Base-by-base conservation (phyloP, 2,329 filamentous ascomycete genomes). In the Cladophialophora psammophila region DNA sequence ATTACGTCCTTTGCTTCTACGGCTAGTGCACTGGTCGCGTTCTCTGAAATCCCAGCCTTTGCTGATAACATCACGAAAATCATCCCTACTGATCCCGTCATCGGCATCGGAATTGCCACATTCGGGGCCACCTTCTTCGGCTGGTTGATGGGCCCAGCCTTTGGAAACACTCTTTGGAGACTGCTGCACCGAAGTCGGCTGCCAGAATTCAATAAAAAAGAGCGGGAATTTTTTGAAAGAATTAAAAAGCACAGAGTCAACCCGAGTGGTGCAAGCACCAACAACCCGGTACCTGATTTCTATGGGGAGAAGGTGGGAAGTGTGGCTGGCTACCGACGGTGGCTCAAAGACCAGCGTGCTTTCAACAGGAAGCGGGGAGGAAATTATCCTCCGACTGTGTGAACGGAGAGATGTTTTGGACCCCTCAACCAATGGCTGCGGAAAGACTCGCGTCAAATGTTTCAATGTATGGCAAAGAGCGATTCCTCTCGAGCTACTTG, bases 281-380 rank as follows among this genome's bases (percentile, higher is more conserved):
- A 92, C 60, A 98, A 98, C 82, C 95, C 95, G 18, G 92, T 97
- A 0, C 94, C 94, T 52, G 95, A 99, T 78, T 99, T 97, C 81
- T 99, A 99, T 76, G 95, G 95, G 74, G 95, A 99, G 83, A 98
- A 97, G 86, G 97, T 99, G 74, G 92, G 91, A 60, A 97, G 93
- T 75, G 93, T 98, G 26, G 86, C 89, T 62, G 94, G 92, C 55
- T 99, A 98, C 79, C 85, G 95, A 75, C 90, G 93, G 78, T 99
- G 95, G 95, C 82, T 99, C 75, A 98, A 97, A 85, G 95, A 99
- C 77, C 95, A 98, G 84, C 86, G 94, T 69, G 94, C 94, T 9
- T 99, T 97, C 82, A 97, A 96, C 83, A 93, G 93, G 84, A 96
- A 96, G 87, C 89, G 88, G 78, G 42, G 48, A 48, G 71, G 71